Conservation (phyloP, 2,329 filamentous ascomycete species). For the Aspergillus candidus region DNA sequence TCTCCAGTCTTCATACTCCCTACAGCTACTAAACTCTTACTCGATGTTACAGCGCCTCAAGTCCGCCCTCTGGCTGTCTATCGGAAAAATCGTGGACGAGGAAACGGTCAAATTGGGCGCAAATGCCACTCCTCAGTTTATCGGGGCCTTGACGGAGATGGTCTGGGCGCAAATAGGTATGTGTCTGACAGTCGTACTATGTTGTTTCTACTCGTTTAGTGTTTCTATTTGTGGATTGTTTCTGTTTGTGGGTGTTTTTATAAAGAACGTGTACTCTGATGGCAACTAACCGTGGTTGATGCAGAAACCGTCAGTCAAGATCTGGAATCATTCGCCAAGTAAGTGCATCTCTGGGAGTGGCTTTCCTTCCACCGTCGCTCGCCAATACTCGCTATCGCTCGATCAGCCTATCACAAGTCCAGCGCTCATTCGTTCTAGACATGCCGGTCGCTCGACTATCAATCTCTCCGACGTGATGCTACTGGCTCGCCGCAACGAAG, state of each 20-base stretch:
- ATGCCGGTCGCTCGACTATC: conserved; percentile 74
- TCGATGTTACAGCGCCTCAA: conserved; percentile 78
- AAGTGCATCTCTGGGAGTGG: conserved; percentile 12
- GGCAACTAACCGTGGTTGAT: conserved; percentile 4
- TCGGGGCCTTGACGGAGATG: conserved; percentile 76
- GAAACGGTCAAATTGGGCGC: conserved; percentile 66
- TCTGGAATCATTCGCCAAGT: conserved; percentile 58
- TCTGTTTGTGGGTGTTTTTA: not conserved
- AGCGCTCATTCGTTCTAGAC: conserved; percentile 48
- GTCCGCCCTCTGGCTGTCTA: conserved; percentile 74
- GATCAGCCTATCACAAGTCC: conserved; percentile 1
- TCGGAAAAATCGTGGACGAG: conserved; percentile 84
- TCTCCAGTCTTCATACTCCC: not conserved
- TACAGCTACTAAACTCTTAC: too few relatives aligned
- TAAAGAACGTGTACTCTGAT: not conserved
- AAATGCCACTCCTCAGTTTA: conserved; percentile 89
- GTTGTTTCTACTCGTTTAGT: not conserved
- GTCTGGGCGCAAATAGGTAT: conserved; percentile 81
- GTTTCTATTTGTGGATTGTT: not conserved
- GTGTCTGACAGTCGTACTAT: conserved; percentile 11
- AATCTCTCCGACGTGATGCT: conserved; percentile 83
- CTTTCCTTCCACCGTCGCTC: too few relatives aligned
- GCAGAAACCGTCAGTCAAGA: conserved; percentile 53
- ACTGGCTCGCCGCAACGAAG: conserved; percentile 78
- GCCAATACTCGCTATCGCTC: not conserved